These are phyloP conservation scores for Rhizophlyctis rosea DNA, from an alignment of 192 early-diverging fungal genomes.

Conservation along the genomic window DNA sequence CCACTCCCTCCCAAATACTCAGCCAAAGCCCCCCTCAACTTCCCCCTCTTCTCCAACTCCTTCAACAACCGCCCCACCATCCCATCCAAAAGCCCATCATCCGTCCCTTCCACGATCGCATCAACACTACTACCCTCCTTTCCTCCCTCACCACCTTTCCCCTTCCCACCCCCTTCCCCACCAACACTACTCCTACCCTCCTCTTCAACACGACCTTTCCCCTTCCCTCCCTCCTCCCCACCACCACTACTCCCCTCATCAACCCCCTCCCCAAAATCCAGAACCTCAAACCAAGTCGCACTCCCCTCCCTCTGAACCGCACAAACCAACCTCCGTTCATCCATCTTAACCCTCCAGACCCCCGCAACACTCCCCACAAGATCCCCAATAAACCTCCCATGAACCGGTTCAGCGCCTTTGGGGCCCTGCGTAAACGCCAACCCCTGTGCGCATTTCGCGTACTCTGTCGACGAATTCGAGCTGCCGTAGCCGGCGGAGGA, in stretches of 20 bases:
- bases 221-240: slow-evolving; percentile 32
- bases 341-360: slow-evolving; percentile 95
- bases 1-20: too few relatives aligned
- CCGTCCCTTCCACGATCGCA: slow-evolving; percentile 23
- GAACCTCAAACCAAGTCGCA: slow-evolving; percentile 75
- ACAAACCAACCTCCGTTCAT: slow-evolving; percentile 73
- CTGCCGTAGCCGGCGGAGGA: slow-evolving; percentile 53
- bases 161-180: not conserved
- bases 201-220: not conserved
- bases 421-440: slow-evolving; percentile 40
- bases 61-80: slow-evolving; percentile 5
- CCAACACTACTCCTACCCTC: slow-evolving; percentile 8
- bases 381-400: slow-evolving; percentile 79
- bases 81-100: slow-evolving; percentile 16
- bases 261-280: slow-evolving; percentile 75
- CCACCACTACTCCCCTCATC: slow-evolving; percentile 38
- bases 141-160: slow-evolving; percentile 5
- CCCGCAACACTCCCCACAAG: slow-evolving; percentile 75
- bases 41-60: slow-evolving; percentile 4
- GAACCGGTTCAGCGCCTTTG: slow-evolving; percentile 38
- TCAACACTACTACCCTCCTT: slow-evolving; percentile 22
- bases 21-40: not conserved
- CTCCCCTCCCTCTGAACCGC: slow-evolving; percentile 52
- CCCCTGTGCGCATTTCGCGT: slow-evolving; percentile 7
- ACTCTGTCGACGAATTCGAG: slow-evolving; percentile 12